Base-by-base conservation (phyloP, 169 alveolate species). In the Cryptosporidium xiaoi region DNA sequence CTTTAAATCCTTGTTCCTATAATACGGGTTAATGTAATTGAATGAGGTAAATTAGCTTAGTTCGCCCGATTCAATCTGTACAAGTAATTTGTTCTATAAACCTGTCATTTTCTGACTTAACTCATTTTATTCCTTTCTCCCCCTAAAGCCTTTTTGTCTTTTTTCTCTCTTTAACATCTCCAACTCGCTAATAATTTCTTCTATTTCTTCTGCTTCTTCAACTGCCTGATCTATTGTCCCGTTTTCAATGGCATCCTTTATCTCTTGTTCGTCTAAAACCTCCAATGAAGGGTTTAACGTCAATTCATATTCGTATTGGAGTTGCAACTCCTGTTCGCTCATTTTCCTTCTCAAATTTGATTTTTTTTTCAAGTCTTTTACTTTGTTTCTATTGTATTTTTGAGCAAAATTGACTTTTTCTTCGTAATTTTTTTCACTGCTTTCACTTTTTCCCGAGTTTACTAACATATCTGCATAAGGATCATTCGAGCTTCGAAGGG, bases 191-290 rank as follows among this genome's bases (percentile, higher is more conserved):
- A 69, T 51, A 15, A 69, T 69, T n/a, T 69, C 83, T 40, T 69
- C 83, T 69, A 69, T 69, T 53, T 69, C 83, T 16, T 69, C 67
- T 31, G 83, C 83, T 20, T 69, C 83, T 31, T 69, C 66, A 5
- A 69, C 53, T 16, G 67, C 67, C 27, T 69, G 67, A 2, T 69
- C 66, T 10, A 69, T 69, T 53, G 44, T 69, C 3, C 83, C 83
- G 3, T 69, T 51, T 69, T 69, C 67, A n/a, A 69, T 69, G 20
- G 83, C 83, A 10, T 69, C 64, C 33, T 69, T 69, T 29, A 69
- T 69, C 16, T 53, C 83, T 34, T 53, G 56, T 69, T 69, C 83
- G 51, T 56, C 83, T 12, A 69, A 51, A 29, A 51, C 51, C 51
- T 69, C 67, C 4, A 69, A 51, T n/a, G 40, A 64, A 13, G 83